A percentile compares a stretch with the other conserved stretches of the same genome.
Conservation (phyloP, 2,329 filamentous ascomycete genomes). For the Pseudopyricularia javanii region DNA sequence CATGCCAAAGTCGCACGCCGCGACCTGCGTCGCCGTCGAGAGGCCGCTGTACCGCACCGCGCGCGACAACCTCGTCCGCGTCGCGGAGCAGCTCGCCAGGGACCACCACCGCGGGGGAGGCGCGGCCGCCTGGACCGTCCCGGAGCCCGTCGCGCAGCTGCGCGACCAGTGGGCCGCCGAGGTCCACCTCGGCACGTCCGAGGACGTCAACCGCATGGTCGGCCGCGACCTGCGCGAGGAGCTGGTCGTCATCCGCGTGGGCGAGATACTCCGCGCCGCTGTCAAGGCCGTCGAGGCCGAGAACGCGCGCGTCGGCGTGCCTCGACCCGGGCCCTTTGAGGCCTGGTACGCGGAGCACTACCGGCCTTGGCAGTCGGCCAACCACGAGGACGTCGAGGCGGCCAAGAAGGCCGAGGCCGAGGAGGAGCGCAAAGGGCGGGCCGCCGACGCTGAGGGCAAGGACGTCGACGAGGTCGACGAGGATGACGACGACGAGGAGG, state of each 20-base stretch:
- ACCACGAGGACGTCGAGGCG: neutral
- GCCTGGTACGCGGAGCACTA: neutral
- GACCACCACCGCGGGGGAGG: too few species aligned
- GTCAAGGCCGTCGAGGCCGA: neutral
- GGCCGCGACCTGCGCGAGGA: conserved; percentile 1
- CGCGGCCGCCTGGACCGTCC: neutral
- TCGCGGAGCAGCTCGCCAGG: neutral
- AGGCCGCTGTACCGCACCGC: neutral
- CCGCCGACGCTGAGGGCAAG: neutral
- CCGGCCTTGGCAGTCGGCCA: neutral
- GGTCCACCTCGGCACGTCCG: neutral
- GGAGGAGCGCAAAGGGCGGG: neutral
- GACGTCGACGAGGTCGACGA: neutral
- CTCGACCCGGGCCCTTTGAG: neutral
- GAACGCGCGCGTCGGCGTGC: neutral
- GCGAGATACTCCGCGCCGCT: neutral
- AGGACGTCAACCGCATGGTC: neutral
- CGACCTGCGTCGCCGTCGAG: neutral
- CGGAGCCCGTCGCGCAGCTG: neutral
- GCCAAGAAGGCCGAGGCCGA: conserved; percentile 1
- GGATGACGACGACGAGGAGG: neutral
- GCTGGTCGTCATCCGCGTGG: neutral
- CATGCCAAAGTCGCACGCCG: conserved; percentile 1
- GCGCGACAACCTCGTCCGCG: neutral
- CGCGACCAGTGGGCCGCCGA: neutral